Conservation (phyloP, 805 yeast species). For the Scheffersomyces coipomensis region DNA sequence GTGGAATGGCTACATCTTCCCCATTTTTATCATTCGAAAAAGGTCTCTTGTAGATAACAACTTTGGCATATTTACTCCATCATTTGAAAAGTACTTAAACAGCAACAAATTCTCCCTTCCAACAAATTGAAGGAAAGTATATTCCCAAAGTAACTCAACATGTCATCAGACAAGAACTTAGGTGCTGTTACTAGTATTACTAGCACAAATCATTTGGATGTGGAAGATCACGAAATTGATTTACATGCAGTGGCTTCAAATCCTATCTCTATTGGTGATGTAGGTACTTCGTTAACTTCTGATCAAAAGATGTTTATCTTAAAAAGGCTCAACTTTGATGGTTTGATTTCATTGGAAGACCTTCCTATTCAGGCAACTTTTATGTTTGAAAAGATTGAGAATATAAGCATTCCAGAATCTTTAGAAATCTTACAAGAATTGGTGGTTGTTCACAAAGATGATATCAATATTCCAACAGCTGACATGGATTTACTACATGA, state of each 20-base stretch:
- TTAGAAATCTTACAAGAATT: conserved; percentile 26
- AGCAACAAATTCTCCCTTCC: too few relatives aligned
- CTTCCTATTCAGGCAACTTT: conserved; percentile 27
- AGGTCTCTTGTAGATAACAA: too few relatives aligned
- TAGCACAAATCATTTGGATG: conserved; percentile 2
- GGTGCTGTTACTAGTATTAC: background rate
- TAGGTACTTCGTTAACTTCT: conserved; percentile 19
- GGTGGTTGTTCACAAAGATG: conserved; percentile 25
- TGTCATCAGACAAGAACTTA: background rate
- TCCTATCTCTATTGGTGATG: conserved; percentile 19
- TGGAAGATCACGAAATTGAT: conserved; percentile 9
- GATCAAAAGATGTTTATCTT: conserved; percentile 27
- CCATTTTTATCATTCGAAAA: too few relatives aligned
- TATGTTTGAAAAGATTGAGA: conserved; percentile 29
- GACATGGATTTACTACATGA: conserved; percentile 25
- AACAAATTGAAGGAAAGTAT: too few relatives aligned
- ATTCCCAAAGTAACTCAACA: too few relatives aligned
- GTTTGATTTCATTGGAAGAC: conserved; percentile 25
- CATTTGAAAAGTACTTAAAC: too few relatives aligned
- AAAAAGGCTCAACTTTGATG: conserved; percentile 22
- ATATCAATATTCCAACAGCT: conserved; percentile 30
- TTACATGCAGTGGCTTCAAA: conserved; percentile 20
- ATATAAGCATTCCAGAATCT: conserved; percentile 17
- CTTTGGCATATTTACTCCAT: too few relatives aligned
- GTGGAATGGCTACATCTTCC: too few relatives aligned